Evolutionary conservation across 1,284 basidiomycete species (phyloP).

Genomic region (Trametes polyzona): DNA sequence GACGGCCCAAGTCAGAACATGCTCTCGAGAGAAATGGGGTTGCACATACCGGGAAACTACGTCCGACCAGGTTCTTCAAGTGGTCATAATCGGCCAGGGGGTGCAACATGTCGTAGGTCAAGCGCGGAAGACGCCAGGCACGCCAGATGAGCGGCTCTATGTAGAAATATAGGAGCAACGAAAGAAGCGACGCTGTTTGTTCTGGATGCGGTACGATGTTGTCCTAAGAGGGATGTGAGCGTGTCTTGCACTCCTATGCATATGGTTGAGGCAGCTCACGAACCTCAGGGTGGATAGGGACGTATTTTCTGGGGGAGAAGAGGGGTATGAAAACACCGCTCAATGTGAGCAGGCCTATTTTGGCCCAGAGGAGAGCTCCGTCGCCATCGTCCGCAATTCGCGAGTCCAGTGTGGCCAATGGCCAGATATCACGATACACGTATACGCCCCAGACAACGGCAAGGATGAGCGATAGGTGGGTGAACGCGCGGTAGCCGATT

Average conservation of each 20-base stretch:
- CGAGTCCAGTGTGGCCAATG: slow-evolving; percentile 46
- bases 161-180: slow-evolving; percentile 36
- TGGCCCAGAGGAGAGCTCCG: slow-evolving; percentile 39
- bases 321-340: slow-evolving; percentile 48
- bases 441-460: slow-evolving; percentile 41
- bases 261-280: too few relatives aligned
- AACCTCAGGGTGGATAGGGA: slow-evolving; percentile 46
- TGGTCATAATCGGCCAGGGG: slow-evolving; percentile 53
- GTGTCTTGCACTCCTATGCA: slow-evolving; percentile 9
- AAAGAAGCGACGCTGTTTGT: slow-evolving; percentile 41
- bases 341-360: slow-evolving; percentile 44
- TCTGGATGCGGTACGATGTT: slow-evolving; percentile 35
- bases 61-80: slow-evolving; percentile 43
- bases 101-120: slow-evolving; percentile 42
- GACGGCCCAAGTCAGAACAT: too few relatives aligned
- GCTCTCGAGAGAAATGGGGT: too few relatives aligned
- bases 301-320: slow-evolving; percentile 46
- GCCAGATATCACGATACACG: slow-evolving; percentile 55
- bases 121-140: slow-evolving; percentile 34
- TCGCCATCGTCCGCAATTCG: slow-evolving; percentile 43
- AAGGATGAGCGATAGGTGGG: slow-evolving; percentile 15
- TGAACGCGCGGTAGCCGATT: slow-evolving; percentile 4
- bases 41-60: slow-evolving; percentile 36
- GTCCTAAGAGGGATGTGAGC: slow-evolving; percentile 22
- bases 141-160: slow-evolving; percentile 37